Conservation (phyloP, 2,329 filamentous ascomycete genomes). For the Paraphaeosphaeria sporulosa region DNA sequence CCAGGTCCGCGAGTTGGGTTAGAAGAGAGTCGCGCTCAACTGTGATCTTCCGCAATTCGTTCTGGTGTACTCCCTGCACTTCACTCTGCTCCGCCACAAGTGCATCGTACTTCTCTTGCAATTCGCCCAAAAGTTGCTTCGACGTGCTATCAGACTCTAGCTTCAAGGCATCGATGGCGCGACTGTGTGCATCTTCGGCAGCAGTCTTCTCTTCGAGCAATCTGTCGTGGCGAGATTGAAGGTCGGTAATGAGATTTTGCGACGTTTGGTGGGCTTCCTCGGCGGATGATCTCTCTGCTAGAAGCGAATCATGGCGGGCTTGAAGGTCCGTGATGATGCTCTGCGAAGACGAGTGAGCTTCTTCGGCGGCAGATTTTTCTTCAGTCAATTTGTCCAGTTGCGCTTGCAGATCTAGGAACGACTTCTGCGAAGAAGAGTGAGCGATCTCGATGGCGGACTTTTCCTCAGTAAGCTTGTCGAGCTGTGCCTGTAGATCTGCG, state of each 20-base stretch:
- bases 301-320: constrained; percentile 25
- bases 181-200: constrained; percentile 39
- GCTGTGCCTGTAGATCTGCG: constrained; percentile 31
- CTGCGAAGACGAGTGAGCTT: constrained; percentile 23
- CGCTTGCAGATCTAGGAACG: constrained; percentile 12
- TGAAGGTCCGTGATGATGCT: constrained; percentile 29
- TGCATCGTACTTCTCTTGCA: constrained; percentile 36
- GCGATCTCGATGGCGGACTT: constrained; percentile 26
- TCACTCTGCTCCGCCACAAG: constrained; percentile 30
- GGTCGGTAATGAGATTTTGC: constrained; percentile 36
- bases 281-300: constrained; percentile 26
- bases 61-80: constrained; percentile 24
- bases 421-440: constrained; percentile 18
- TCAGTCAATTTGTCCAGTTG: constrained; percentile 32
- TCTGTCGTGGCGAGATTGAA: constrained; percentile 39
- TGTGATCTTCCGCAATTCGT: constrained; percentile 30
- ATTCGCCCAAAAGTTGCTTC: constrained; percentile 35
- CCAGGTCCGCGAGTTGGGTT: constrained; percentile 31
- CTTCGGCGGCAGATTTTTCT: constrained; percentile 30
- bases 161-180: constrained; percentile 40
- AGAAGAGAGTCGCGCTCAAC: constrained; percentile 27
- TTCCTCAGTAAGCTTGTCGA: constrained; percentile 32
- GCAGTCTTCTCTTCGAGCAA: constrained; percentile 39
- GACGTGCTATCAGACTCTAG: constrained; percentile 37
- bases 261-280: constrained; percentile 30